phyloP scores from a whole-genome alignment of 768 basidiomycete genomes.

The Mycena indigotica region DNA sequence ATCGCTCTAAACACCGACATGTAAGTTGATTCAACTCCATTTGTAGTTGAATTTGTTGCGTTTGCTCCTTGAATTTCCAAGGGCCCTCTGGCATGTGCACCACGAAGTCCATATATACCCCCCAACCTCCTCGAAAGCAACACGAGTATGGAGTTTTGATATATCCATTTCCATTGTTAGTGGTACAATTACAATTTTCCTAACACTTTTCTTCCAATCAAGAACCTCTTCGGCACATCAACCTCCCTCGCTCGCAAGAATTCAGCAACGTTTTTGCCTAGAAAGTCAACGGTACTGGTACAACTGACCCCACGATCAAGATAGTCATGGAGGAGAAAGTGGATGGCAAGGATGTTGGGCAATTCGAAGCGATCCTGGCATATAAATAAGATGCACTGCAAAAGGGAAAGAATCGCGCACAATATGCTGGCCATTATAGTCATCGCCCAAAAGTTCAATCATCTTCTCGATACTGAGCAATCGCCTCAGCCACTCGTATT shows the following conservation, averaged over 20 bases:
- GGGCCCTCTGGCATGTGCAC: too few relatives aligned
- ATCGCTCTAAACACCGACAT: too few relatives aligned
- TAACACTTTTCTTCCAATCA: not conserved
- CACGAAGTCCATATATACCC: too few relatives aligned
- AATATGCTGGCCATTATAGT: conserved; percentile 20
- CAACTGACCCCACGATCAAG: conserved; percentile 23
- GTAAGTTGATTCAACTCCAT: too few relatives aligned
- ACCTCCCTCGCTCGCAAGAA: conserved; percentile 19
- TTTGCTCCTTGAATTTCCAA: too few relatives aligned
- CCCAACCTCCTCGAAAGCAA: too few relatives aligned
- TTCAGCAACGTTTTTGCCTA: conserved; percentile 24
- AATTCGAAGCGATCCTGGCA: conserved; percentile 21
- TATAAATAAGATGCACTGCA: not conserved
- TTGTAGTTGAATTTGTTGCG: too few relatives aligned
- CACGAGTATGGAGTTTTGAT: too few relatives aligned
- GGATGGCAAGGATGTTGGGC: conserved; percentile 16
- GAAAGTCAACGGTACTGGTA: conserved; percentile 21
- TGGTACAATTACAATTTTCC: not conserved
- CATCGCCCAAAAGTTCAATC: conserved; percentile 14
- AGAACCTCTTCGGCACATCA: conserved; percentile 15
- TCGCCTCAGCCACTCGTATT: conserved; percentile 16
- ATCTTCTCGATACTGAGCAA: conserved; percentile 15
- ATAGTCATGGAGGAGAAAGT: conserved; percentile 22
- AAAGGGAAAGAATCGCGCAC: not conserved
- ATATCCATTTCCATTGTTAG: too few relatives aligned